Percentiles rank a stretch among this genome's conserved stretches.
These are phyloP conservation scores for Umbelopsis isabellina DNA, from an alignment of 192 early-diverging fungal genomes.

Conservation along the genomic window DNA sequence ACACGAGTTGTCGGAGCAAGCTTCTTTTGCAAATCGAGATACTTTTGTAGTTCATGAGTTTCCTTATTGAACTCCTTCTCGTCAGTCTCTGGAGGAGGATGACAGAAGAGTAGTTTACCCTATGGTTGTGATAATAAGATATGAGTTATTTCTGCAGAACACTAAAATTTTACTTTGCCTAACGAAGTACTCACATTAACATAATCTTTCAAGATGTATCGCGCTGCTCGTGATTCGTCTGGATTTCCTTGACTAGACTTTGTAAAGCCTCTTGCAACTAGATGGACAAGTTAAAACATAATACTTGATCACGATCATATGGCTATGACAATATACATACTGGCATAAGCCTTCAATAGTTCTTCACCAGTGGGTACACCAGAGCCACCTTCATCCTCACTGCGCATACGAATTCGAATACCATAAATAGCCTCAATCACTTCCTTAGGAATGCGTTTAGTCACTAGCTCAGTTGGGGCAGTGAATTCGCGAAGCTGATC, in stretches of 20 bases:
- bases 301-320: neutral
- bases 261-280: constrained; percentile 89
- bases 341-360: constrained; percentile 87
- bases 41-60: constrained; percentile 69
- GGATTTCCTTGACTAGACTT: constrained; percentile 94
- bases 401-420: constrained; percentile 79
- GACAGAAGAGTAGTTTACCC: constrained; percentile 91
- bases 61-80: constrained; percentile 82
- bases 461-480: constrained; percentile 83
- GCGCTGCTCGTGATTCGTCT: constrained; percentile 95
- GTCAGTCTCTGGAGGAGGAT: constrained; percentile 69
- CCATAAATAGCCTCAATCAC: constrained; percentile 93
- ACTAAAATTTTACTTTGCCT: too few relatives aligned
- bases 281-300: constrained; percentile 1
- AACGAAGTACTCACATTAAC: constrained; percentile 63
- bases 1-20: constrained; percentile 56
- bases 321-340: constrained; percentile 37
- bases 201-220: constrained; percentile 98
- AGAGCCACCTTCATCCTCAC: constrained; percentile 73
- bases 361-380: constrained; percentile 89
- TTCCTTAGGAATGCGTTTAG: constrained; percentile 81
- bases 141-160: too few relatives aligned
- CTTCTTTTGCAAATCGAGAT: constrained; percentile 55
- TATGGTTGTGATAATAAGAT: constrained; percentile 30
- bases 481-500: constrained; percentile 97